Percentiles rank a stretch among this genome's conserved stretches.
Conservation (phyloP, 345 rosid species). For the Sapria himalayana region DNA sequence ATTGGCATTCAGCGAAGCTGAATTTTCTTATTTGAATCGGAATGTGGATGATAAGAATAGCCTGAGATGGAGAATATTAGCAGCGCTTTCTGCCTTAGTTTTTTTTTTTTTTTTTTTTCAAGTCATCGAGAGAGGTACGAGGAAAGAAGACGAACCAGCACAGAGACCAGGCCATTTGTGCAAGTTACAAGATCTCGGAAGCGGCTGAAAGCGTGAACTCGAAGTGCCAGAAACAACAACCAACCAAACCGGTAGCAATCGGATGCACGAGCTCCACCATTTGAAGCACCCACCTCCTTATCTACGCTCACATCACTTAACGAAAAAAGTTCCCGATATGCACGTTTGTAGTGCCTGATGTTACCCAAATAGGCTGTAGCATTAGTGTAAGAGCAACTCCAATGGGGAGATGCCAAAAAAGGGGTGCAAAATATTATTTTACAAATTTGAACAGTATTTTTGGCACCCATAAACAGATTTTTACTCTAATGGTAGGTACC, state of each 20-base stretch:
- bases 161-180: slow-evolving; percentile 64
- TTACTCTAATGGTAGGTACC: too few relatives aligned
- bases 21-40: slow-evolving; percentile 63
- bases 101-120: too few relatives aligned
- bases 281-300: slow-evolving; percentile 17
- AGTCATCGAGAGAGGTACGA: background rate
- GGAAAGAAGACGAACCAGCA: slow-evolving; percentile 28
- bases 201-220: slow-evolving; percentile 60
- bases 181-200: slow-evolving; percentile 79
- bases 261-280: slow-evolving; percentile 17
- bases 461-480: too few relatives aligned
- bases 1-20: slow-evolving; percentile 30
- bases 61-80: slow-evolving; percentile 28
- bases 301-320: slow-evolving; percentile 27
- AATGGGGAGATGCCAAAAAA: too few relatives aligned
- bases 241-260: slow-evolving; percentile 81
- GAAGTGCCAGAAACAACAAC: slow-evolving; percentile 80
- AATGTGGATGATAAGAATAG: slow-evolving; percentile 61
- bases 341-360: slow-evolving; percentile 69
- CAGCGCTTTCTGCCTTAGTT: too few relatives aligned
- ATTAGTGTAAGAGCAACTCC: too few relatives aligned
- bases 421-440: too few relatives aligned
- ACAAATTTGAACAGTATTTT: too few relatives aligned
- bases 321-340: slow-evolving; percentile 51
- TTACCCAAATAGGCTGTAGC: too few relatives aligned